Percentiles rank a stretch among this genome's conserved stretches.
phyloP scores from a whole-genome alignment of 768 basidiomycete genomes.

The Arthromyces matolae region DNA sequence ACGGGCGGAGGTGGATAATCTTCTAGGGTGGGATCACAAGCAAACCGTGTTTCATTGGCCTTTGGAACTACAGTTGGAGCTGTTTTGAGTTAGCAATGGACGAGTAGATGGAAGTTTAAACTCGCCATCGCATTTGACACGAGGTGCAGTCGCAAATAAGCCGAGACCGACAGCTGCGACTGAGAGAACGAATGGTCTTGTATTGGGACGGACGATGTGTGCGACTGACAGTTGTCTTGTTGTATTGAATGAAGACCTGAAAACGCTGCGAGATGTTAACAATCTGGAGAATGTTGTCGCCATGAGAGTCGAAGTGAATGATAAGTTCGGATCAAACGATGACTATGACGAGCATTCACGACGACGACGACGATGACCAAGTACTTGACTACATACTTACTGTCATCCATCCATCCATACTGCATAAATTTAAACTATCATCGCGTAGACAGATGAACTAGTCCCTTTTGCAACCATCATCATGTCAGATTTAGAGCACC shows the following conservation, averaged over 20 bases:
- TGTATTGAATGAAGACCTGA: conserved; percentile 1
- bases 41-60: background rate
- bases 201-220: background rate
- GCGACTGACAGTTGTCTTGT: background rate
- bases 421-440: too few species aligned
- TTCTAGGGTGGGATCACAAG: background rate
- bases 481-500: conserved; percentile 40
- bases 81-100: background rate
- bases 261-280: too few species aligned
- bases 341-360: too few species aligned
- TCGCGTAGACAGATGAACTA: too few species aligned
- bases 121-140: conserved; percentile 55
- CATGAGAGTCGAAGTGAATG: too few species aligned
- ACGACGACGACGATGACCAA: too few species aligned
- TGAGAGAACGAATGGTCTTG: conserved; percentile 22
- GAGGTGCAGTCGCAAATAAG: conserved; percentile 31
- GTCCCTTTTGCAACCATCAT: background rate
- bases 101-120: conserved; percentile 9
- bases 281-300: conserved; percentile 3
- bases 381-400: too few species aligned
- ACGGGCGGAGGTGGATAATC: conserved; percentile 50
- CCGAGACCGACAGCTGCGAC: conserved; percentile 44
- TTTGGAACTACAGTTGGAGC: conserved; percentile 9
- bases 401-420: too few species aligned
- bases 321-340: too few species aligned